Percentiles rank a stretch among this genome's conserved stretches.
Conservation (phyloP, 208 protist species). For the Leishmania aethiopica region DNA sequence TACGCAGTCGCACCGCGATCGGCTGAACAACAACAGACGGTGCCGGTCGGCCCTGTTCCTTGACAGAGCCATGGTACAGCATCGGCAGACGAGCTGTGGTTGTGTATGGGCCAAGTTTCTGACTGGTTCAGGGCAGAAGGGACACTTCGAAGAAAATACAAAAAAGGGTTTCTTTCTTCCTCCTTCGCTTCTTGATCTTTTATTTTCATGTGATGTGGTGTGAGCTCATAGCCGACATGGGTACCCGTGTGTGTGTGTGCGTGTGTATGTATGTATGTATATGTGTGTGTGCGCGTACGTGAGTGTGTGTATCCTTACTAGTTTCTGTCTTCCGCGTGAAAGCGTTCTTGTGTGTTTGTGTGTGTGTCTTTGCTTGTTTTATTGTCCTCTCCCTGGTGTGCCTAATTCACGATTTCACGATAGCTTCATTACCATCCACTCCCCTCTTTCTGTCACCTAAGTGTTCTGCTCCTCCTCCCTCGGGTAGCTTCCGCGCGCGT, state of each 20-base stretch:
- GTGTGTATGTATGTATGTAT: not conserved
- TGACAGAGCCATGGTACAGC: not conserved
- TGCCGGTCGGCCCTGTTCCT: not conserved
- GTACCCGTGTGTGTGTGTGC: not conserved
- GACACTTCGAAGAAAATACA: not conserved
- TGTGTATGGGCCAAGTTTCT: not conserved
- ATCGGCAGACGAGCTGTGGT: not conserved
- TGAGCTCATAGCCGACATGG: not conserved
- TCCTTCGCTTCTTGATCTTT: not conserved
- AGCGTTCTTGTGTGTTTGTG: not conserved
- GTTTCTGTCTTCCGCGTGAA: not conserved
- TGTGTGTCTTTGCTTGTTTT: not conserved
- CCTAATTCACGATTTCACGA: not conserved
- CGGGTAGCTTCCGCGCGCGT: not conserved
- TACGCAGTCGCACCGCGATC: not conserved
- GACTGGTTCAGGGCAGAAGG: not conserved
- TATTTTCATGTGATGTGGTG: not conserved
- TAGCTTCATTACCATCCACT: not conserved
- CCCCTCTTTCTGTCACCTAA: constrained; percentile 2
- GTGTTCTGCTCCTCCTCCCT: not conserved
- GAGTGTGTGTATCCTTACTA: not conserved
- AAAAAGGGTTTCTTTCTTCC: not conserved
- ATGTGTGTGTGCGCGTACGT: too few relatives aligned
- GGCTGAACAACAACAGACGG: not conserved
- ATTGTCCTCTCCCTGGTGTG: not conserved